These are phyloP conservation scores for Phlegmacium glaucopus DNA, from an alignment of 768 basidiomycete species.

Conservation along the genomic window DNA sequence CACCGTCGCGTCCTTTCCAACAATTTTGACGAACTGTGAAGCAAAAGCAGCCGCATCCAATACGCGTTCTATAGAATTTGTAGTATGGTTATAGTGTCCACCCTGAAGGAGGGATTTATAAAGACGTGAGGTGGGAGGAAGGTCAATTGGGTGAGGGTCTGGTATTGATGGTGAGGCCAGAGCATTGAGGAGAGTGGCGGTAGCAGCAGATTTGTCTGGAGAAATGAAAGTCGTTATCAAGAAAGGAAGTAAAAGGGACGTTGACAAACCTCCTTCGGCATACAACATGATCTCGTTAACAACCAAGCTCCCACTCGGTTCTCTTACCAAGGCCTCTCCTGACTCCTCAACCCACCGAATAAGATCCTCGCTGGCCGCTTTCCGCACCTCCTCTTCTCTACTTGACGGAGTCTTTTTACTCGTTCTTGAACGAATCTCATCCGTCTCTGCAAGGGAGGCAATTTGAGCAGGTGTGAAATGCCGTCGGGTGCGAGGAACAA, in stretches of 20 bases:
- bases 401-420: slow-evolving; percentile 76
- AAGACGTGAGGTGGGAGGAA: slow-evolving; percentile 77
- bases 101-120: slow-evolving; percentile 92
- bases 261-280: slow-evolving; percentile 74
- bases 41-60: slow-evolving; percentile 67
- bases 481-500: slow-evolving; percentile 77
- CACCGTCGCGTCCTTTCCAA: slow-evolving; percentile 49
- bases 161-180: slow-evolving; percentile 57
- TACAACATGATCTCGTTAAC: slow-evolving; percentile 81
- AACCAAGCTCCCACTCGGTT: slow-evolving; percentile 78
- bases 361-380: slow-evolving; percentile 70
- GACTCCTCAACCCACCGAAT: slow-evolving; percentile 66
- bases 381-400: slow-evolving; percentile 68
- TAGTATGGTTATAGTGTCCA: slow-evolving; percentile 75
- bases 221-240: neutral
- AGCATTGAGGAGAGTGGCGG: slow-evolving; percentile 54
- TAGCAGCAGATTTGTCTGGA: slow-evolving; percentile 71
- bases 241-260: neutral
- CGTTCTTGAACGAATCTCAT: slow-evolving; percentile 61
- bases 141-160: slow-evolving; percentile 68
- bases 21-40: slow-evolving; percentile 46
- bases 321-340: slow-evolving; percentile 60
- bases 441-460: slow-evolving; percentile 67
- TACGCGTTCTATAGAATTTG: slow-evolving; percentile 49
- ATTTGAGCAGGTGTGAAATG: slow-evolving; percentile 89